These are phyloP conservation scores for Leccinum subgranulosum DNA, from an alignment of 768 basidiomycete species.

Conservation along the genomic window DNA sequence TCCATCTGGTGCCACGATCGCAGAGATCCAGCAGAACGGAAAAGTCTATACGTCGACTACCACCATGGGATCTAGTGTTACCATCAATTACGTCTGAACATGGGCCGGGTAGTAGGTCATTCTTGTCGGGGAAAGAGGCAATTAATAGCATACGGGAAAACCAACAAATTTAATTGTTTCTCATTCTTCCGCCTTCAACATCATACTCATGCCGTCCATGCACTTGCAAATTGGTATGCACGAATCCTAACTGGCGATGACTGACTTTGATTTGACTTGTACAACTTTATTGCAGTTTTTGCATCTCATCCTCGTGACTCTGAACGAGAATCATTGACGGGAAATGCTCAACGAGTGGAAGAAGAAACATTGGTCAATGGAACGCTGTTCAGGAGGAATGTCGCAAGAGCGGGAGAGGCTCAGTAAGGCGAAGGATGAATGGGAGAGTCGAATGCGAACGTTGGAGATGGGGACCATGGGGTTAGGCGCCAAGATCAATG, in stretches of 20 bases:
- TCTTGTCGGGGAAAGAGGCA: neutral
- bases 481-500: constrained; percentile 42
- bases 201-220: no score
- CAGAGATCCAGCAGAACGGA: constrained; percentile 12
- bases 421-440: constrained; percentile 70
- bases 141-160: neutral
- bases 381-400: constrained; percentile 74
- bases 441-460: constrained; percentile 59
- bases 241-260: no score
- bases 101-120: neutral
- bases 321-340: constrained; percentile 49
- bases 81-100: constrained; percentile 8
- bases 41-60: constrained; percentile 10
- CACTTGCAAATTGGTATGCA: no score
- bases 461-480: constrained; percentile 59
- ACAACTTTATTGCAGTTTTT: no score
- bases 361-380: constrained; percentile 73
- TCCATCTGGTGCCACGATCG: constrained; percentile 6
- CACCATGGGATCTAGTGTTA: neutral
- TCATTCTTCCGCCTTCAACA: no score
- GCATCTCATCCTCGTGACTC: constrained; percentile 21
- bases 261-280: no score
- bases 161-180: no score
- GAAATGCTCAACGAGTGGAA: constrained; percentile 71
- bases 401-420: constrained; percentile 74